Base-by-base conservation (phyloP, 306 rosid species). In the Vachellia collinsii region DNA sequence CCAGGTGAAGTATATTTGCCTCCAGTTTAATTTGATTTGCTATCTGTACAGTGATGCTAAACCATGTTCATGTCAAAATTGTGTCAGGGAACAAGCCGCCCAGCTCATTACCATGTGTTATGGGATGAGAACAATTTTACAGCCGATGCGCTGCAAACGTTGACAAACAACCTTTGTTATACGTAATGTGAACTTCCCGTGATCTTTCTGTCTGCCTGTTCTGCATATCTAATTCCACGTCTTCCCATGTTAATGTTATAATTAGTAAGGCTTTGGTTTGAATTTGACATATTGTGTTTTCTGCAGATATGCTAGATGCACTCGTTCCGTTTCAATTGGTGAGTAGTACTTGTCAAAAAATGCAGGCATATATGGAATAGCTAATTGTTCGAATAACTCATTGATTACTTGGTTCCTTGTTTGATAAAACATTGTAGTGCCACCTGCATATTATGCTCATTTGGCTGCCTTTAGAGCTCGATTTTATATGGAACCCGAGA, bases 381-480 rank as follows among this genome's bases (percentile, higher is more conserved):
- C n/a, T 23, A 0, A 29, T 19, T 37, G 13, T 41, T 68, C n/a
- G 36, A 4, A 51, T 8, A 7, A 14, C 19, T 25, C 11, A 2
- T 9, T 7, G 4, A 39, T 51, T 64, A 47, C 47, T 41, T 1
- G 34, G 22, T 50, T 50, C 16, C 14, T 50, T 50, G 56, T 50
- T 50, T 50, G 56, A 50, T 50, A 16, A 16, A 50, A 50, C n/a
- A 14, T 16, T 50, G 84, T 92, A 94, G 97, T 94, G 68, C 99
- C 99, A 23, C 99, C 99, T 0, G 99, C 99, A 2, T 94, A 94
- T 77, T 94, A 94, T 16, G 99, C 99, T 6, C 99, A 94, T 85
- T 86, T 94, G 50, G 99, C 99, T 51, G 99, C 99, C 3, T 94
- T 94, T 70, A 89, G 99, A 66, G 99, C 97, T n/a, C 94, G 99